Evolutionary conservation across 176 grass and related monocot species (phyloP).

Genomic region (Bromus sterilis): DNA sequence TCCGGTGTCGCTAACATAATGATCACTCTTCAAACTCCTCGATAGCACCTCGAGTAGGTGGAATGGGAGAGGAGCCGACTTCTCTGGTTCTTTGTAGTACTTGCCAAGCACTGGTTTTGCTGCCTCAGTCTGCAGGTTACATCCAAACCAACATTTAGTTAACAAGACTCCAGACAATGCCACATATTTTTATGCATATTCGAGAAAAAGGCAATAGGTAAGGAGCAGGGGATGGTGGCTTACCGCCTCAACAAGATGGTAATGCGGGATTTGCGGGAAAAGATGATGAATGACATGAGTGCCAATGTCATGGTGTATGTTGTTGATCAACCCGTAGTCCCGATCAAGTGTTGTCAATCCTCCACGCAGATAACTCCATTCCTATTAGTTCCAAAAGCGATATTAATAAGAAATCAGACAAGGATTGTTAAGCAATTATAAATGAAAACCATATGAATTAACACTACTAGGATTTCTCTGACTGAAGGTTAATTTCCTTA

Average conservation of each 20-base stretch:
- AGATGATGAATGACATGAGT: slow-evolving; percentile 97
- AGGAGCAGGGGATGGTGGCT: neutral
- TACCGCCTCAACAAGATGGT: slow-evolving; percentile 88
- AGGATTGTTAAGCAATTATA: neutral
- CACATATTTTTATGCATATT: neutral
- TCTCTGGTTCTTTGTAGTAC: slow-evolving; percentile 84
- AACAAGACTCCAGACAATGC: neutral
- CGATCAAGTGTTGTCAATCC: slow-evolving; percentile 89
- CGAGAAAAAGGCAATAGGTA: neutral
- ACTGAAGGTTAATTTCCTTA: neutral
- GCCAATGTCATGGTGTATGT: slow-evolving; percentile 93
- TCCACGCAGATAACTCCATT: slow-evolving; percentile 92
- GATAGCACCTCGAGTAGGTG: slow-evolving; percentile 55
- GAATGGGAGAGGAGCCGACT: slow-evolving; percentile 63
- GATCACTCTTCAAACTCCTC: slow-evolving; percentile 60
- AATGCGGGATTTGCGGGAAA: slow-evolving; percentile 94
- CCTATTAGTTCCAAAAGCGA: slow-evolving; percentile 30
- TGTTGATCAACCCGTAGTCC: slow-evolving; percentile 88
- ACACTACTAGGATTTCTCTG: neutral
- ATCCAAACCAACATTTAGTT: slow-evolving; percentile 13
- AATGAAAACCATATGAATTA: neutral
- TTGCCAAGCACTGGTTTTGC: slow-evolving; percentile 90
- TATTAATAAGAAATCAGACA: neutral
- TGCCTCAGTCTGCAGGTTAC: slow-evolving; percentile 60
- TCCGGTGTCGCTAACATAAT: slow-evolving; percentile 71